These are phyloP conservation scores for Lagerstroemia speciosa DNA, from an alignment of 345 rosid species.

Conservation along the genomic window DNA sequence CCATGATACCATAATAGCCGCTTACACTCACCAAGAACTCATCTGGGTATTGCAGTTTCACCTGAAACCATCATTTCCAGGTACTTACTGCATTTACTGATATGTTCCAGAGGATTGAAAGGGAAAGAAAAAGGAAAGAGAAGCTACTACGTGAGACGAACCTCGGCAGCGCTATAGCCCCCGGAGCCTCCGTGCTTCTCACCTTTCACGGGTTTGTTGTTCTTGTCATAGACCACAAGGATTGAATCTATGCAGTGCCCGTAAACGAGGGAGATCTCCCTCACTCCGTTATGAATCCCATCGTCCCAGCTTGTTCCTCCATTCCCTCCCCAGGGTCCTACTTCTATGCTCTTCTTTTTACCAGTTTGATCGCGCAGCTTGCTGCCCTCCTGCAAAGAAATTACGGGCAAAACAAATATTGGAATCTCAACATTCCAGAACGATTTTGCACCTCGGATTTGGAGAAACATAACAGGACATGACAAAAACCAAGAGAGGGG, in stretches of 20 bases:
- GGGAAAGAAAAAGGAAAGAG: not conserved
- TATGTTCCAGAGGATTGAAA: not conserved
- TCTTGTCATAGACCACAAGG: slow-evolving; percentile 45
- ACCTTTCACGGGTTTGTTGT: slow-evolving; percentile 38
- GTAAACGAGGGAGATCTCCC: slow-evolving; percentile 47
- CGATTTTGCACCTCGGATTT: not conserved
- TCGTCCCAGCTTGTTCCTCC: slow-evolving; percentile 75
- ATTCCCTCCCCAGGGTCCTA: slow-evolving; percentile 82
- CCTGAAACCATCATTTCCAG: slow-evolving; percentile 20
- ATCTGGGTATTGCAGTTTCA: slow-evolving; percentile 64
- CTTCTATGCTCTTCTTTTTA: slow-evolving; percentile 26
- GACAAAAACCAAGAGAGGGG: not conserved
- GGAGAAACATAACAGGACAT: not conserved
- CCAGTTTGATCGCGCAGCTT: slow-evolving; percentile 12
- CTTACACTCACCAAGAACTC: slow-evolving; percentile 52
- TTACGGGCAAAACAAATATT: not conserved
- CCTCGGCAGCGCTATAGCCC: slow-evolving; percentile 51
- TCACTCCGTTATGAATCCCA: slow-evolving; percentile 52
- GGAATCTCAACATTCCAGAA: not conserved
- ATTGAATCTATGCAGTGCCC: slow-evolving; percentile 71
- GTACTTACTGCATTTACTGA: no score
- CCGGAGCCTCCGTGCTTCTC: slow-evolving; percentile 70
- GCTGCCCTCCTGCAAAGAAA: slow-evolving; percentile 17
- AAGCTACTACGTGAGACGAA: slow-evolving; percentile 6
- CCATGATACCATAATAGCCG: slow-evolving; percentile 51